Evolutionary conservation across 2,329 filamentous ascomycete genomes (phyloP).

Genomic region (Trichoderma lentiforme): DNA sequence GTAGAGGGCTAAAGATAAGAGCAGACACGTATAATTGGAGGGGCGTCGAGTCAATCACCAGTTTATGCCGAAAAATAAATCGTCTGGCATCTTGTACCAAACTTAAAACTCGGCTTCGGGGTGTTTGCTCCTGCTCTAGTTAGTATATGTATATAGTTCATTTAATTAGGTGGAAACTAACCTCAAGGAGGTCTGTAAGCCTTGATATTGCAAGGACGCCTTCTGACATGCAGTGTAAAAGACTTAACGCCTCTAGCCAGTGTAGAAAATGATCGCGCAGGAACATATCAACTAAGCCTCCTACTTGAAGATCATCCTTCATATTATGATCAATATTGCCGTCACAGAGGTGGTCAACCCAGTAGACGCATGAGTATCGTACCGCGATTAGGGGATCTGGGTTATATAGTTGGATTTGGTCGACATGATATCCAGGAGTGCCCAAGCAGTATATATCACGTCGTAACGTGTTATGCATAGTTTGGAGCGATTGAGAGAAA

Average conservation of each 20-base stretch:
- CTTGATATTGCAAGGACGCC: slow-evolving; percentile 18
- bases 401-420: not conserved
- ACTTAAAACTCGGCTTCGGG: not conserved
- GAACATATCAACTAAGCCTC: not conserved
- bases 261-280: slow-evolving; percentile 27
- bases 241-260: slow-evolving; percentile 43
- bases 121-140: not conserved
- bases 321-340: not conserved
- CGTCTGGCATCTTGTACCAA: not conserved
- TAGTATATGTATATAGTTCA: not conserved
- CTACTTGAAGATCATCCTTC: not conserved
- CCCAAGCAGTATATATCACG: not conserved
- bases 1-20: not conserved
- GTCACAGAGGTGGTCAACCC: not conserved
- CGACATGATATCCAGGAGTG: not conserved
- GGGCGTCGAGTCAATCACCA: not conserved
- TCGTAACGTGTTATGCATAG: not conserved
- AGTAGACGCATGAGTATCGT: not conserved
- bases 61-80: not conserved
- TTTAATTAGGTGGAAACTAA: not conserved
- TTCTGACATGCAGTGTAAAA: slow-evolving; percentile 27
- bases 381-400: not conserved
- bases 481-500: not conserved
- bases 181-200: not conserved
- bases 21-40: slow-evolving; percentile 11